Base-by-base conservation (phyloP, 2,329 filamentous ascomycete genomes). In the Endocalyx cinctus region DNA sequence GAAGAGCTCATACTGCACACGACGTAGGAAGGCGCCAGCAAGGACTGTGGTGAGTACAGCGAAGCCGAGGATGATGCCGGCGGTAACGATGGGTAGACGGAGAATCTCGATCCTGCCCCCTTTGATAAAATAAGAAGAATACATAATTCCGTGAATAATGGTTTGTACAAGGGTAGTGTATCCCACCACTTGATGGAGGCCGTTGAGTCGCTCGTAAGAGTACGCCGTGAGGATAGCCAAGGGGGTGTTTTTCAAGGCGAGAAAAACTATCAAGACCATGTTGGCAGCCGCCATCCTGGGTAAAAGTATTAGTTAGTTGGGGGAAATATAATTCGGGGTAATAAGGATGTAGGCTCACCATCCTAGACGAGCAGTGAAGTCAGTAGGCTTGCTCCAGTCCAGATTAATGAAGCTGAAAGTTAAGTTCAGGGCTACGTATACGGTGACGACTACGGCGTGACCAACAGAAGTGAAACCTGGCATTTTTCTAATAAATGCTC, bases 181-280 rank as follows among this genome's bases (percentile, higher is more conserved):
- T 4, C 69, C 69, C 3, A 59, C 60, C 4, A 64, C 46, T 25
- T 64, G 61, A 40, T 74, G 71, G 5, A 73, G 54, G 3, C 60
- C 48, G 27, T 72, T 71, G 7, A 74, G 56, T 17, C 63, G 54
- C 30, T 67, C 66, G 37, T 73, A 67, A 3, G 67, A 65, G 29
- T 62, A 63, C 5, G 58, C 54, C 2, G 62, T 61, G 10, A 70
- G 38, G 26, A 62, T 51, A 4, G 60, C 60, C 5, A 74, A 45
- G 0, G 68, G 69, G 0, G 67, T 72, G 35, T 72, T 72, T 35
- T 67, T 69, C 39, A 72, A 47, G 2, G 62, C 63, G 10, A 74
- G 53, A 17, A 71, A 68, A 3, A 70, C 62, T 14, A 67, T 58
- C 5, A 70, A 51, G 8, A 57, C 58, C 20, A 70, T 43, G 34